phyloP scores from a whole-genome alignment of 768 basidiomycete species.

The Hypholoma sublateritium region DNA sequence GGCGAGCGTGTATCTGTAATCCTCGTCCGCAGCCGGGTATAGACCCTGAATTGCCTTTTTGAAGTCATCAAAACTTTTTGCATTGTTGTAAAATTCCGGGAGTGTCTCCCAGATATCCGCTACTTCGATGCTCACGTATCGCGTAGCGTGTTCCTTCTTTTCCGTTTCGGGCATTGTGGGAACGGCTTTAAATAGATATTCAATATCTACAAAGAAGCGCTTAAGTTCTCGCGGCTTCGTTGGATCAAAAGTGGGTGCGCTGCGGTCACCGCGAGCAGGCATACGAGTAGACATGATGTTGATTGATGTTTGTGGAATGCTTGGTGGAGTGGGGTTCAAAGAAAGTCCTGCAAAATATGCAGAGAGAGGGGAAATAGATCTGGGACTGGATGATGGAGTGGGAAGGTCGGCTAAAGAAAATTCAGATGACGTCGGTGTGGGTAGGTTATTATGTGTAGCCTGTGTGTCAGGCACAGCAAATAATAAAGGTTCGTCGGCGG shows the following conservation, averaged over 20 bases:
- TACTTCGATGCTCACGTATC: neutral
- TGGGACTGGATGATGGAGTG: slow-evolving; percentile 2
- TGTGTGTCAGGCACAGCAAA: neutral
- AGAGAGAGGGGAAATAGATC: neutral
- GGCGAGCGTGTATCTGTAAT: neutral
- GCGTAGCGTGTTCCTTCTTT: neutral
- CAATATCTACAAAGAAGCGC: neutral
- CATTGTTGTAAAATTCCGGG: neutral
- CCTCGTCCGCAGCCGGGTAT: slow-evolving; percentile 9
- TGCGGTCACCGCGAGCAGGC: slow-evolving; percentile 11
- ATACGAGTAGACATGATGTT: slow-evolving; percentile 4
- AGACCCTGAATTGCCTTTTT: slow-evolving; percentile 7
- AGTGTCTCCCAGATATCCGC: slow-evolving; percentile 8
- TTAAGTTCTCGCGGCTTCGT: slow-evolving; percentile 1
- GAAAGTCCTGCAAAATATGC: neutral
- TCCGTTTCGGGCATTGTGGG: neutral
- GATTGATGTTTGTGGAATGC: neutral
- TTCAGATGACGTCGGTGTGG: neutral
- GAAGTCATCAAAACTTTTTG: slow-evolving; percentile 1
- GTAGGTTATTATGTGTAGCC: slow-evolving; percentile 7
- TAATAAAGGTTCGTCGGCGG: slow-evolving; percentile 1
- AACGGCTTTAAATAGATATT: neutral
- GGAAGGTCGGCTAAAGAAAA: neutral
- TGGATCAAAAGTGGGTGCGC: slow-evolving; percentile 11
- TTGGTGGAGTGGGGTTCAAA: neutral